Evolutionary conservation across 345 rosid genomes (phyloP).

Genomic region (Dovyalis caffra): DNA sequence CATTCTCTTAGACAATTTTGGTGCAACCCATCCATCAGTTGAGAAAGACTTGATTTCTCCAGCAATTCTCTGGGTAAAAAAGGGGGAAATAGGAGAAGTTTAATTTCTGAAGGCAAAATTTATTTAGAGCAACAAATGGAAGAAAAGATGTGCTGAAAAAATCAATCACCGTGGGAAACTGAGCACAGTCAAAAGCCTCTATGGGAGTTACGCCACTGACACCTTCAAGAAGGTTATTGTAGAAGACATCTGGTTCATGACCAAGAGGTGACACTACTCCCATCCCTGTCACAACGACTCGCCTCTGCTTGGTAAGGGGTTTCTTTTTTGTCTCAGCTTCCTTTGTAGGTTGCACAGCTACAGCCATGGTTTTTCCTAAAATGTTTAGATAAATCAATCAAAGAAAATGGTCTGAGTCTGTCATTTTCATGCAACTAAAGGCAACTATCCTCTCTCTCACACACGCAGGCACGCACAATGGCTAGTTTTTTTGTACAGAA

Average conservation of each 20-base stretch:
- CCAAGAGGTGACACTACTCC: conserved; percentile 88
- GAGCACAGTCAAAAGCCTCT: conserved; percentile 81
- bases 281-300: conserved; percentile 97
- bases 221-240: conserved; percentile 83
- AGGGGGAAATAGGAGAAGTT: background rate
- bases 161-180: conserved; percentile 63
- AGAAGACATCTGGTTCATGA: conserved; percentile 70
- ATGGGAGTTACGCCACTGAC: conserved; percentile 83
- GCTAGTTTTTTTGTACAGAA: background rate
- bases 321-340: conserved; percentile 55
- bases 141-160: conserved; percentile 1
- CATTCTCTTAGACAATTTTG: conserved; percentile 87
- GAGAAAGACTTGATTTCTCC: conserved; percentile 87
- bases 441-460: background rate
- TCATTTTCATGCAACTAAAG: background rate
- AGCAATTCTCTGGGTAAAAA: conserved; percentile 63
- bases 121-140: conserved; percentile 3
- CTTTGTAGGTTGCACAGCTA: conserved; percentile 58
- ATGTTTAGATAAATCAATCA: background rate
- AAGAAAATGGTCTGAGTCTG: background rate
- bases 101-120: conserved; percentile 13
- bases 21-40: conserved; percentile 85
- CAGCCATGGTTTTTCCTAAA: conserved; percentile 64
- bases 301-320: conserved; percentile 61
- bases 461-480: background rate